Evolutionary conservation across 331 rosid species (phyloP), one percentile per base, ranked within the genome.

Genomic region (Phaseolus coccineus): DNA sequence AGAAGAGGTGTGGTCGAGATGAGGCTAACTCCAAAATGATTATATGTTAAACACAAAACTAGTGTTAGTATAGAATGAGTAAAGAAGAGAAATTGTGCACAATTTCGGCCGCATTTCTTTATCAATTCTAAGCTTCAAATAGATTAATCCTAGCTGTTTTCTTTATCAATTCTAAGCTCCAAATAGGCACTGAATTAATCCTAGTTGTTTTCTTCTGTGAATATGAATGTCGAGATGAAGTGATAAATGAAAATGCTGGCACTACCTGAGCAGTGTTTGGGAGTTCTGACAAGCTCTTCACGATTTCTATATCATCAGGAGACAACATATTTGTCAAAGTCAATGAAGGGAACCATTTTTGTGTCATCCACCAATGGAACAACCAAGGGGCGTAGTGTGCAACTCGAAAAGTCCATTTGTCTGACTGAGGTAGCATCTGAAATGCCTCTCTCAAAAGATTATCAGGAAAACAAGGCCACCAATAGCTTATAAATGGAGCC

Each of bases 341-440:
- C 44, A 90, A 74, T 3, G 93, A 52, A 78, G 94, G 87, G 82
- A 92, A 87, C 91, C 91, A 86, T 84, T 84, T 92, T 56, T 89
- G 97, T 4, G 94, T 90, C 89, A 87, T 88, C 96, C 96, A 94
- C 97, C 96, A 87, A 62, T 94, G 44, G 64, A 83, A 77, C 31
- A 94, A 83, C 94, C 97, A 90, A 81, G 98, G 96, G 11, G 89
- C 73, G 42, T 87, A 56, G 86, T 74, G 96, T 33, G 96, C 93
- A 77, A 94, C 85, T 39, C 74, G 69, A 55, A 88, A 87, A 11
- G 90, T 76, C 89, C 88, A 64, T 77, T 73, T 88, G 50, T 76
- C 85, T 19, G 89, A 47, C 24, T 0, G 31, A 5, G 83, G 89
- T 37, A 91, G 77, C 74, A 6, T 84, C 46, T n/a, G 19, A 56